Evolutionary conservation across 148 eudicot genomes (phyloP).

Genomic region (Beta vulgaris): DNA sequence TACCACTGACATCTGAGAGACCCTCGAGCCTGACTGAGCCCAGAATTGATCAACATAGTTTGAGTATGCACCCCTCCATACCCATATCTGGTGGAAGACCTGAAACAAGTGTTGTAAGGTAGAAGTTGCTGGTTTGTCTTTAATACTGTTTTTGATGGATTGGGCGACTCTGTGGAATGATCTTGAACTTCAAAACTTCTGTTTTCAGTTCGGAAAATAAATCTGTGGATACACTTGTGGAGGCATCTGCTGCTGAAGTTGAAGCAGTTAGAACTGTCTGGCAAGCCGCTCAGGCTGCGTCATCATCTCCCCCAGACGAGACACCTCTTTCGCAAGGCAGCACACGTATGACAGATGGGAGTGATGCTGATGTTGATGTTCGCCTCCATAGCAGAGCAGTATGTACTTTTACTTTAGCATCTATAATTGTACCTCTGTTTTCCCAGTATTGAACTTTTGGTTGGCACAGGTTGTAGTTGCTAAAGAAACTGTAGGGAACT

Average conservation of each 20-base stretch:
- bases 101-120: slow-evolving; percentile 56
- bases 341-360: slow-evolving; percentile 54
- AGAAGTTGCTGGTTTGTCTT: slow-evolving; percentile 3
- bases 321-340: slow-evolving; percentile 60
- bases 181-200: slow-evolving; percentile 6
- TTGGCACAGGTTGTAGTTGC: slow-evolving; percentile 86
- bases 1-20: slow-evolving; percentile 49
- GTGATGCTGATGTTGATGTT: slow-evolving; percentile 71
- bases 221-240: slow-evolving; percentile 72
- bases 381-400: slow-evolving; percentile 98
- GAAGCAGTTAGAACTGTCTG: slow-evolving; percentile 90
- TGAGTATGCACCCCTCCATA: slow-evolving; percentile 25
- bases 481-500: slow-evolving; percentile 80
- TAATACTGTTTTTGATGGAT: background rate
- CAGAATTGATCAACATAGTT: slow-evolving; percentile 37
- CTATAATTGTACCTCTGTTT: slow-evolving; percentile 3
- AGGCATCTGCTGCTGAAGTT: slow-evolving; percentile 88
- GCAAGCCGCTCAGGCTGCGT: slow-evolving; percentile 88
- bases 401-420: slow-evolving; percentile 30
- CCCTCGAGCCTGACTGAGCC: slow-evolving; percentile 41
- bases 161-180: background rate
- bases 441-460: slow-evolving; percentile 12
- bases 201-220: slow-evolving; percentile 52
- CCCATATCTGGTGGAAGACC: slow-evolving; percentile 40
- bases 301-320: slow-evolving; percentile 55